These are phyloP conservation scores for Berkeleyomyces basicola DNA, from an alignment of 2,329 filamentous ascomycete species.

Conservation along the genomic window DNA sequence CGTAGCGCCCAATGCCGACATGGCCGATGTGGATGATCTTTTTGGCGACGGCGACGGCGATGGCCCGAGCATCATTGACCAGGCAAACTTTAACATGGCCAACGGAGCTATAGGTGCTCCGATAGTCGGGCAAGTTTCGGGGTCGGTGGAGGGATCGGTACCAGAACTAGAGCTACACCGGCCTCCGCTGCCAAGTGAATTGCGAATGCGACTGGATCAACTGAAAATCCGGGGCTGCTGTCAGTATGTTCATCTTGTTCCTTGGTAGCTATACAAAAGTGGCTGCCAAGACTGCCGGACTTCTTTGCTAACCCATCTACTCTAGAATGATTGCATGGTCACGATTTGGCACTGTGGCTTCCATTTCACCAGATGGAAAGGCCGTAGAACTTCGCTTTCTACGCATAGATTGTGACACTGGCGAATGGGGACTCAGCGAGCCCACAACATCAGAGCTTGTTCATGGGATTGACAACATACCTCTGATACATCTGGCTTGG, in stretches of 20 bases:
- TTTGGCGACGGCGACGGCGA: constrained; percentile 41
- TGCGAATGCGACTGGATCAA: constrained; percentile 61
- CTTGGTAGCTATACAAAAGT: neutral
- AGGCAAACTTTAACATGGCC: constrained; percentile 20
- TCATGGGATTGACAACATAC: constrained; percentile 43
- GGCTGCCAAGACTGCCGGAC: neutral
- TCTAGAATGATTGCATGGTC: constrained; percentile 73
- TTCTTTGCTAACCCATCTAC: constrained; percentile 14
- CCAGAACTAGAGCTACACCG: constrained; percentile 25
- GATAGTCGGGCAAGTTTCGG: constrained; percentile 15
- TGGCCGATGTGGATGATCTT: constrained; percentile 53
- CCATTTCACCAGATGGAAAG: constrained; percentile 55
- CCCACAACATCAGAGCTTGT: constrained; percentile 48
- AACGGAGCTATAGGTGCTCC: constrained; percentile 36
- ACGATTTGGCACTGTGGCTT: constrained; percentile 68
- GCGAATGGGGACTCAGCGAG: constrained; percentile 60
- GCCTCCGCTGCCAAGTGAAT: constrained; percentile 39
- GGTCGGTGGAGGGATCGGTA: neutral
- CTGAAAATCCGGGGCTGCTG: constrained; percentile 60
- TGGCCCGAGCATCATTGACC: constrained; percentile 20
- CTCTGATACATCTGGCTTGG: constrained; percentile 70
- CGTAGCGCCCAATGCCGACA: constrained; percentile 28
- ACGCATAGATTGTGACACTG: constrained; percentile 49
- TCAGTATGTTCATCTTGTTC: constrained; percentile 41
- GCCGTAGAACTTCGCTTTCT: constrained; percentile 58